Evolutionary conservation across 352 stramenopile genomes (phyloP).

Genomic region (Globisporangium middletonii): DNA sequence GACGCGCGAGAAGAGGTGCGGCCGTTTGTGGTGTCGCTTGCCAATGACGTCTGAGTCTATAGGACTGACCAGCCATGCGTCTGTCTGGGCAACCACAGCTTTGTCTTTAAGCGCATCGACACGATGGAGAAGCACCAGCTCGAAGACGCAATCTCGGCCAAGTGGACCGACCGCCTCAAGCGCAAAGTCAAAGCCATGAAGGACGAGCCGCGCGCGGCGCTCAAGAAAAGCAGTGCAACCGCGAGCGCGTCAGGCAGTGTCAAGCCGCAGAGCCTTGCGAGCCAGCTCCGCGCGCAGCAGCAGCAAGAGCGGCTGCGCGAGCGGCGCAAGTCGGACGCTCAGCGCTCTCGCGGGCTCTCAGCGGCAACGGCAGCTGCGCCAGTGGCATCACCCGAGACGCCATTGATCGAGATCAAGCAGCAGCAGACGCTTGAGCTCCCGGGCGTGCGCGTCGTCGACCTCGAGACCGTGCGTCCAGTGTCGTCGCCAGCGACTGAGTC

Average conservation of each 20-base stretch:
- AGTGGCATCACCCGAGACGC: not conserved
- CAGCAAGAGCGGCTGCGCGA: constrained; percentile 49
- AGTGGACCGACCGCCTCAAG: constrained; percentile 65
- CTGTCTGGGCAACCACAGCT: constrained; percentile 16
- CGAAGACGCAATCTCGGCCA: constrained; percentile 24
- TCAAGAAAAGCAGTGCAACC: constrained; percentile 20
- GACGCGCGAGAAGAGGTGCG: constrained; percentile 42
- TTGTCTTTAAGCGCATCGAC: constrained; percentile 83
- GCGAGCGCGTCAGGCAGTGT: not conserved
- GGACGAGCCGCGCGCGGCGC: constrained; percentile 26
- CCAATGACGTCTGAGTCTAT: not conserved
- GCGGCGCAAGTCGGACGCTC: constrained; percentile 47
- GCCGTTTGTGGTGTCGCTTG: not conserved
- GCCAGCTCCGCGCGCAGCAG: constrained; percentile 36
- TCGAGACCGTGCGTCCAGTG: constrained; percentile 27
- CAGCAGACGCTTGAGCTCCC: constrained; percentile 51
- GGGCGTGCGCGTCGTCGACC: constrained; percentile 60
- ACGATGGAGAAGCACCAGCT: constrained; percentile 60
- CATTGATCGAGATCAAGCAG: constrained; percentile 46
- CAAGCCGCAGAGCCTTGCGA: constrained; percentile 9
- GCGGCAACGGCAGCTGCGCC: not conserved
- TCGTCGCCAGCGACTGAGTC: not conserved
- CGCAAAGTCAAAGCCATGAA: constrained; percentile 57
- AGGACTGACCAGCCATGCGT: not conserved
- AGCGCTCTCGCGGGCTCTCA: constrained; percentile 40